Conservation (phyloP, 1,284 basidiomycete species). For the Pseudozyma tsukubaensis region DNA sequence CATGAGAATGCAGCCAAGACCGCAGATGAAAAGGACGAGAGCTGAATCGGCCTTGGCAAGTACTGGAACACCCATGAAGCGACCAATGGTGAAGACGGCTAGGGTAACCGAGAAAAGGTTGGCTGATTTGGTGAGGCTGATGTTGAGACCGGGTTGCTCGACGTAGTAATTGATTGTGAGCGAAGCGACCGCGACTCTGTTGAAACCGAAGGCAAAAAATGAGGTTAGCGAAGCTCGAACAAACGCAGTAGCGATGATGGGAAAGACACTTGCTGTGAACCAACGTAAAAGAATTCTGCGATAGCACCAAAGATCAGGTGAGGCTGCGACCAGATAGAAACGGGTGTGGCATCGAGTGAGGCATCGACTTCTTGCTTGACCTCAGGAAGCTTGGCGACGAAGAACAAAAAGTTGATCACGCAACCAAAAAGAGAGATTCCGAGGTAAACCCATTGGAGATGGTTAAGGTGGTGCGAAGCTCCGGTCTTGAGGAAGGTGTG, state of each 20-base stretch:
- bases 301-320: slow-evolving; percentile 79
- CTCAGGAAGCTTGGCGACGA: slow-evolving; percentile 80
- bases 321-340: slow-evolving; percentile 78
- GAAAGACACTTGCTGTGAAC: slow-evolving; percentile 73
- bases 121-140: slow-evolving; percentile 25
- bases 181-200: slow-evolving; percentile 75
- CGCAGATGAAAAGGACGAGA: slow-evolving; percentile 72
- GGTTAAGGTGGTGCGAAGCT: slow-evolving; percentile 76
- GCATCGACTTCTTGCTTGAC: slow-evolving; percentile 71
- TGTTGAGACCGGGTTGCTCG: slow-evolving; percentile 37
- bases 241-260: not conserved
- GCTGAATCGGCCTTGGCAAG: slow-evolving; percentile 77
- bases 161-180: slow-evolving; percentile 76
- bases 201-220: too few species aligned
- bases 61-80: slow-evolving; percentile 75
- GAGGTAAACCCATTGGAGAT: slow-evolving; percentile 85
- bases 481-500: slow-evolving; percentile 79
- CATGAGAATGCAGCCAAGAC: slow-evolving; percentile 73
- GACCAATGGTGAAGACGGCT: slow-evolving; percentile 75
- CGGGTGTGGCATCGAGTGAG: slow-evolving; percentile 26
- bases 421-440: slow-evolving; percentile 78
- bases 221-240: not conserved
- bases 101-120: slow-evolving; percentile 74
- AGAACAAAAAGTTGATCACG: slow-evolving; percentile 77
- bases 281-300: slow-evolving; percentile 79